Evolutionary conservation across 768 basidiomycete genomes (phyloP).

Genomic region (Nidula microcarpa): DNA sequence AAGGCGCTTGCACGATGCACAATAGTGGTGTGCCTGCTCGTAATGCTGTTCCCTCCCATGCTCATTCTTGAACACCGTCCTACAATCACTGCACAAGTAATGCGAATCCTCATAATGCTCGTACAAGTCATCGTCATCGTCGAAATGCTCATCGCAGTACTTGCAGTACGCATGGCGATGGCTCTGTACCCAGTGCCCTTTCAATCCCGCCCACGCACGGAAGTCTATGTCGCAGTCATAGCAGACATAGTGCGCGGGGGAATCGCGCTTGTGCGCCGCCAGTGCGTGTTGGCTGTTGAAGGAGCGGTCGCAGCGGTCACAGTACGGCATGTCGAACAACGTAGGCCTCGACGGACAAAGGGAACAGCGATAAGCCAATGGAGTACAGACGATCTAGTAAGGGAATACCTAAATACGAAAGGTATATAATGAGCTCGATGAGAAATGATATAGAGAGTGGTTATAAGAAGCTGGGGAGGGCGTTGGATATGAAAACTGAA

Average conservation of each 20-base stretch:
- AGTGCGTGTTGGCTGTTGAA: not conserved
- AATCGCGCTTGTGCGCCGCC: not conserved
- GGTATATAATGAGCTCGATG: too few species aligned
- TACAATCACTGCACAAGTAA: constrained; percentile 38
- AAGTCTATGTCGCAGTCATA: not conserved
- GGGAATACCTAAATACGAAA: too few species aligned
- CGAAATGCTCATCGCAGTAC: constrained; percentile 42
- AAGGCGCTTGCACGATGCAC: constrained; percentile 34
- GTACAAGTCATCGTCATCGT: constrained; percentile 22
- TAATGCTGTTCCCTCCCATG: constrained; percentile 44
- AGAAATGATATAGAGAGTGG: too few species aligned
- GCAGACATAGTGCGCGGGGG: not conserved
- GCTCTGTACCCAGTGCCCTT: not conserved
- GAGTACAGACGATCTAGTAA: too few species aligned
- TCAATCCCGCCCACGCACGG: not conserved
- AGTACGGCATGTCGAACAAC: not conserved
- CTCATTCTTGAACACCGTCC: constrained; percentile 34
- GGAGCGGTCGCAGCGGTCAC: not conserved
- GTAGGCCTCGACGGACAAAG: too few species aligned
- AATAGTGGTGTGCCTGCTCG: constrained; percentile 45
- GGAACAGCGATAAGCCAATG: too few species aligned
- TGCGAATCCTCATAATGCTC: constrained; percentile 39
- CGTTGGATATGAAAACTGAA: too few species aligned
- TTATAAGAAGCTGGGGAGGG: too few species aligned
- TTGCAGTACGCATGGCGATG: constrained; percentile 22